Evolutionary conservation across 179 eudicot species (phyloP), one percentile per base, ranked within the genome.

Genomic region (Beta lomatogona): DNA sequence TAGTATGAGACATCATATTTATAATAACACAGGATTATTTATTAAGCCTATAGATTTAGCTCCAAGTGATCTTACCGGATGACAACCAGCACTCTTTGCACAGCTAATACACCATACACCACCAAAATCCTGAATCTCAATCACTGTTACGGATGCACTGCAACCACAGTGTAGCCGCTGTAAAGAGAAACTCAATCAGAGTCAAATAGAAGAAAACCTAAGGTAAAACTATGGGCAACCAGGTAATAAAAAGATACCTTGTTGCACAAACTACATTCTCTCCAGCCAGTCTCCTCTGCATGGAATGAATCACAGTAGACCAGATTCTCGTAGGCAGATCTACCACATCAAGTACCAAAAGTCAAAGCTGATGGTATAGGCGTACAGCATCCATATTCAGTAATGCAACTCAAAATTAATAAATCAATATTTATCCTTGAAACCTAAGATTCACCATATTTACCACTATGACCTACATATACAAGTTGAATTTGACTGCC

Each of bases 211-310:
- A 79, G 1, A 64, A 53, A 77, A 18, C 6, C 58, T 44, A 19
- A 19, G 2, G 18, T 52, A 73, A 73, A 69, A 22, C 15, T 59
- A 64, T 31, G 15, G 41, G 21, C 25, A 83, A 6, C 44, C 12
- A 67, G 18, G 45, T 63, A 18, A 36, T 18, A 45, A 80, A n/a
- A 41, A 55, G 73, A 75, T 53, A 88, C 90, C 87, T 88, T 88
- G 88, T 86, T 88, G 84, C 90, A 88, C 86, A 88, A 80, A 73
- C 90, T 86, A 81, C 90, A 88, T 69, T 88, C 89, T 85, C 90
- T 84, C 90, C 90, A 88, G 48, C 90, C 90, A 80, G 82, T 75
- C 84, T 88, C 87, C 77, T 88, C 87, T 15, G 73, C 74, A 76
- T 88, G 90, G 61, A 77, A 88, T 46, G 88, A 82, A 61, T 88